Evolutionary conservation across 805 yeast genomes (phyloP).

Genomic region (Teunomyces panamensis): DNA sequence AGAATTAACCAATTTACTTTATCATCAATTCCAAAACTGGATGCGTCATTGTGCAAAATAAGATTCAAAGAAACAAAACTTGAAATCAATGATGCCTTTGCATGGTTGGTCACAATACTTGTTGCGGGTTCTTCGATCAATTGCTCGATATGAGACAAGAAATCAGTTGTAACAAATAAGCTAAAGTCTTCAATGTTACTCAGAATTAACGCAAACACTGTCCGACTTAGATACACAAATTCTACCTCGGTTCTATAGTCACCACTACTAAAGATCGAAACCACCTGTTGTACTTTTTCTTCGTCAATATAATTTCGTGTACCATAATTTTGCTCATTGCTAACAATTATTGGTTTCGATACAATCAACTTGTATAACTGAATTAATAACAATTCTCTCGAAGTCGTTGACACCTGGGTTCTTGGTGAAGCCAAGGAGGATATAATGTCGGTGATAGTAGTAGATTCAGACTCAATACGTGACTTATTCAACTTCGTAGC

Average conservation of each 20-base stretch:
- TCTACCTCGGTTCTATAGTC: conserved; percentile 40
- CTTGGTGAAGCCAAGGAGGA: conserved; percentile 39
- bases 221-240: conserved; percentile 38
- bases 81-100: conserved; percentile 35
- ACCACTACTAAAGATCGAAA: conserved; percentile 28
- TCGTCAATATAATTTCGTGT: conserved; percentile 38
- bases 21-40: conserved; percentile 50
- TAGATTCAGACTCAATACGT: conserved; percentile 32
- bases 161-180: conserved; percentile 29
- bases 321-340: conserved; percentile 35
- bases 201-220: conserved; percentile 41
- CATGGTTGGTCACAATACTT: conserved; percentile 32
- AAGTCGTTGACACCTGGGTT: conserved; percentile 43
- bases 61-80: conserved; percentile 40
- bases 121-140: conserved; percentile 35
- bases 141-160: conserved; percentile 21
- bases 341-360: conserved; percentile 35
- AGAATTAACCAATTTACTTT: conserved; percentile 42
- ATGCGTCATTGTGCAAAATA: conserved; percentile 46
- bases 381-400: conserved; percentile 49
- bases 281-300: conserved; percentile 30
- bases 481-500: conserved; percentile 31
- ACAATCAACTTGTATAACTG: conserved; percentile 49
- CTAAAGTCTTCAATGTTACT: conserved; percentile 53
- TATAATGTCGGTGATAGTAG: conserved; percentile 45